These are phyloP conservation scores for Pseudonitzschia delicatissima DNA, from an alignment of 108 stramenopile species.

Conservation along the genomic window DNA sequence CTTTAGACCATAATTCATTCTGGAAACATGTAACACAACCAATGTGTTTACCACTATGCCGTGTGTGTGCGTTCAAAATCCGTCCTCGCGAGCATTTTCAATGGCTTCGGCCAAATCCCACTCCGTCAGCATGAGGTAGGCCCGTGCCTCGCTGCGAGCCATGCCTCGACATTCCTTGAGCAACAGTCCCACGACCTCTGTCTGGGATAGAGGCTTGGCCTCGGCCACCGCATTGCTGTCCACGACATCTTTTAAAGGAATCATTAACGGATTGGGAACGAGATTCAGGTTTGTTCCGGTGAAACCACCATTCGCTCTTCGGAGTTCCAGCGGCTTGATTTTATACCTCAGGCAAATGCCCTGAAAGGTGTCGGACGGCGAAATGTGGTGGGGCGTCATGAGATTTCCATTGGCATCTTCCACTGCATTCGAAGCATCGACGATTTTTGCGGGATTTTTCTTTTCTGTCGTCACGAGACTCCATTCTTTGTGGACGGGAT, in stretches of 20 bases:
- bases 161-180: slow-evolving; percentile 1
- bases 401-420: neutral
- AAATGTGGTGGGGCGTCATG: slow-evolving; percentile 31
- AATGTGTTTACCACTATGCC: neutral
- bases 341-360: slow-evolving; percentile 64
- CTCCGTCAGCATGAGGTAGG: slow-evolving; percentile 57
- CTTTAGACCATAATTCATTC: neutral
- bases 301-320: slow-evolving; percentile 56
- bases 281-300: slow-evolving; percentile 49
- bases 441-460: neutral
- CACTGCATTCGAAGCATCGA: neutral
- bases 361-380: slow-evolving; percentile 53
- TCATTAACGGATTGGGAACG: slow-evolving; percentile 48
- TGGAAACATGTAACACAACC: neutral
- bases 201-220: neutral
- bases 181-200: slow-evolving; percentile 6
- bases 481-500: slow-evolving; percentile 47
- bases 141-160: slow-evolving; percentile 36
- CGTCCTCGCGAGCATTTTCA: slow-evolving; percentile 41
- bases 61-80: too few relatives aligned
- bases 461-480: slow-evolving; percentile 12
- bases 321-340: slow-evolving; percentile 48
- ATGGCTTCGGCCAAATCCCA: slow-evolving; percentile 50
- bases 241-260: slow-evolving; percentile 29
- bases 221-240: neutral